A percentile compares a stretch with the other conserved stretches of the same genome.
phyloP scores from a whole-genome alignment of 2,329 filamentous ascomycete species.

The Diaporthe sp. region DNA sequence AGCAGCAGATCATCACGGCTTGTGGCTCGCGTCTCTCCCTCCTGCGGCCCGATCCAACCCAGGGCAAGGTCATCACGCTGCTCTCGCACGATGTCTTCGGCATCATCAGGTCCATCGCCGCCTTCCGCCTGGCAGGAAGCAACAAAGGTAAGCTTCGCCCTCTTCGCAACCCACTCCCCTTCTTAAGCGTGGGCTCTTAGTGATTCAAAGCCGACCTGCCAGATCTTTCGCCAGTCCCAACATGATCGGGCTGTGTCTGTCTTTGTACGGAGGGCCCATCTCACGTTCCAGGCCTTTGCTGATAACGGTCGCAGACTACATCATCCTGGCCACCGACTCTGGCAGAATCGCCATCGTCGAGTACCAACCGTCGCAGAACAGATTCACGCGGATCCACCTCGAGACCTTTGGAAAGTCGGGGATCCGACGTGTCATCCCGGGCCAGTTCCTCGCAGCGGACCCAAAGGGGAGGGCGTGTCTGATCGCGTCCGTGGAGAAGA shows the following conservation, averaged over 20 bases:
- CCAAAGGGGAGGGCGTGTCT: conserved; percentile 96
- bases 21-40: conserved; percentile 92
- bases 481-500: conserved; percentile 96
- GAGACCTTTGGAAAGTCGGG: conserved; percentile 99
- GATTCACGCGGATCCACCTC: conserved; percentile 89
- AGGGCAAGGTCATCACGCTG: conserved; percentile 88
- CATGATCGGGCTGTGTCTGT: conserved; percentile 41
- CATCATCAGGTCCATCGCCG: conserved; percentile 89
- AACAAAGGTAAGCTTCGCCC: conserved; percentile 84
- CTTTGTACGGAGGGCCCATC: conserved; percentile 38
- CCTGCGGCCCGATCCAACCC: conserved; percentile 85
- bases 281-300: conserved; percentile 28
- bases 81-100: conserved; percentile 96
- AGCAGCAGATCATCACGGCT: conserved; percentile 96
- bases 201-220: conserved; percentile 76
- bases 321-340: conserved; percentile 95
- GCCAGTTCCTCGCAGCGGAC: conserved; percentile 95
- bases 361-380: conserved; percentile 88
- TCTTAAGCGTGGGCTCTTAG: conserved; percentile 71
- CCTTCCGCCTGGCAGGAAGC: conserved; percentile 93
- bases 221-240: conserved; percentile 51
- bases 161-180: conserved; percentile 44
- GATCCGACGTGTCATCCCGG: conserved; percentile 90
- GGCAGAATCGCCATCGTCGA: conserved; percentile 95
- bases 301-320: conserved; percentile 78